A percentile compares a stretch with the other conserved stretches of the same genome.
These are phyloP conservation scores for Chlorociboria aeruginascens DNA, from an alignment of 495 filamentous ascomycete species.

Conservation along the genomic window DNA sequence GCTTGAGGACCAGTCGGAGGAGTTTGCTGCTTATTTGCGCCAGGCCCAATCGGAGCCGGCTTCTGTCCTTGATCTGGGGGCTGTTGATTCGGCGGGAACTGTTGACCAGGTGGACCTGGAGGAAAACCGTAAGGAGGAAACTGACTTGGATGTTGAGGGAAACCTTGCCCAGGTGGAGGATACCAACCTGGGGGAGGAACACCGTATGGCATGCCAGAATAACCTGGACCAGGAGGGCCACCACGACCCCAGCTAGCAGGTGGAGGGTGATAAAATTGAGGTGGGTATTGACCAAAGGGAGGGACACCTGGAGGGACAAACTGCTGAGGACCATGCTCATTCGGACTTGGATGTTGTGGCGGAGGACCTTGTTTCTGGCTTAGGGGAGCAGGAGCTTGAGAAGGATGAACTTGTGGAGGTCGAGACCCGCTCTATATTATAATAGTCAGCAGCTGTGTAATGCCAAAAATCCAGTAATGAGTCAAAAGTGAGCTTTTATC, in stretches of 20 bases:
- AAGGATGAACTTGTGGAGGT: slow-evolving; percentile 17
- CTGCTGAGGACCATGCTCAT: slow-evolving; percentile 24
- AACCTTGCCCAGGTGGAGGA: slow-evolving; percentile 68
- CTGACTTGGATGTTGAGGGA: slow-evolving; percentile 43
- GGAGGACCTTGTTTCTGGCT: slow-evolving; percentile 18
- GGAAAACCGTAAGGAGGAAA: slow-evolving; percentile 28
- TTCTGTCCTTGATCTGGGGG: slow-evolving; percentile 27
- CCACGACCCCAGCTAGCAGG: slow-evolving; percentile 43
- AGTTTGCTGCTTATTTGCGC: slow-evolving; percentile 33
- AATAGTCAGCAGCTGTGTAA: slow-evolving; percentile 5
- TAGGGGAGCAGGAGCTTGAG: slow-evolving; percentile 12
- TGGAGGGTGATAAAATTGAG: slow-evolving; percentile 36
- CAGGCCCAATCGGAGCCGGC: slow-evolving; percentile 43
- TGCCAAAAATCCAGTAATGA: neutral
- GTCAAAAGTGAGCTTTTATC: slow-evolving; percentile 30
- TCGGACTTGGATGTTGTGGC: slow-evolving; percentile 20
- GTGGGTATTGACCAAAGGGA: slow-evolving; percentile 38
- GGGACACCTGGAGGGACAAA: slow-evolving; percentile 35
- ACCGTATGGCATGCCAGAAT: slow-evolving; percentile 46
- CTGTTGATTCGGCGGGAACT: slow-evolving; percentile 23
- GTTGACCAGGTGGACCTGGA: slow-evolving; percentile 43
- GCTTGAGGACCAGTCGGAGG: slow-evolving; percentile 22
- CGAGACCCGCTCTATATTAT: slow-evolving; percentile 26
- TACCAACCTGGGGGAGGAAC: slow-evolving; percentile 62
- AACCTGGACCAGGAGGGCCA: slow-evolving; percentile 51